These are phyloP conservation scores for Castanopsis chinensis DNA, from an alignment of 306 rosid genomes.

Conservation along the genomic window DNA sequence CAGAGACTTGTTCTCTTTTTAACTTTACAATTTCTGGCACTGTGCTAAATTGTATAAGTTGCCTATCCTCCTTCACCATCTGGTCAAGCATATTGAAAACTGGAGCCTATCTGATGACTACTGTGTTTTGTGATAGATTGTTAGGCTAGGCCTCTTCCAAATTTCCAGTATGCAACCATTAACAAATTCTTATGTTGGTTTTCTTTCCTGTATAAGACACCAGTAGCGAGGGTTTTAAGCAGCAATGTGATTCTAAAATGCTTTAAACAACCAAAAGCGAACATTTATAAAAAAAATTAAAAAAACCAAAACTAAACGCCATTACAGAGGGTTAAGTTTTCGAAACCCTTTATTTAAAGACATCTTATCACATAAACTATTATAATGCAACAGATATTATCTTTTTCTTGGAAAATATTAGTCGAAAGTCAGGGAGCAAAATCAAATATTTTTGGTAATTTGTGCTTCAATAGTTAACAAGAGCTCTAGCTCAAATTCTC, in stretches of 20 bases:
- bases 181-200: background rate
- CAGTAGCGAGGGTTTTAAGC: background rate
- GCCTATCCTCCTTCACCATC: background rate
- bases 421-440: background rate
- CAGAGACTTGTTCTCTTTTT: background rate
- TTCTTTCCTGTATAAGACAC: background rate
- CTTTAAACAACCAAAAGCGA: background rate
- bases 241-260: background rate
- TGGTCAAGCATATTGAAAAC: constrained; percentile 14
- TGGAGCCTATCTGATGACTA: background rate
- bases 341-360: background rate
- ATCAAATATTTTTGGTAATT: background rate
- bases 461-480: background rate
- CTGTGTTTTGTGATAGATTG: background rate
- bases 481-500: too few species aligned
- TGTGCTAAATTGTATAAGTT: background rate
- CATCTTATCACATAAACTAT: background rate
- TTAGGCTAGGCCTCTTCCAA: background rate
- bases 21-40: background rate
- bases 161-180: background rate
- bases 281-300: too few species aligned
- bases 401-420: background rate
- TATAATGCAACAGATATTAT: background rate
- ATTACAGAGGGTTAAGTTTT: background rate
- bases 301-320: background rate